Evolutionary conservation across 2,329 filamentous ascomycete genomes (phyloP).

Genomic region (Chaetomiaceae sp.): DNA sequence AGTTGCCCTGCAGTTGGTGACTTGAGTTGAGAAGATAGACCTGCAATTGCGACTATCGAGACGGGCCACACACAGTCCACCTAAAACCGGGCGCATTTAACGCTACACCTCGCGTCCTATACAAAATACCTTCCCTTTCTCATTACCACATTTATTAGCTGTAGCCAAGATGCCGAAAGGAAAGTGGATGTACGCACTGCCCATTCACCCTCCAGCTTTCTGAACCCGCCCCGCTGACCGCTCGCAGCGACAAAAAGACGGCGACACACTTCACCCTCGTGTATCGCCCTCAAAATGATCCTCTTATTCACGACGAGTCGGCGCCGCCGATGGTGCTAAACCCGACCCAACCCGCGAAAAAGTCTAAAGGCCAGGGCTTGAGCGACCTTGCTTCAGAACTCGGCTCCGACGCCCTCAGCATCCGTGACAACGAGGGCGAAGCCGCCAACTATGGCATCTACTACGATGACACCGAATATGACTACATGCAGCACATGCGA

Average conservation of each 20-base stretch:
- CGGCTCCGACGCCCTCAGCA: conserved; percentile 57
- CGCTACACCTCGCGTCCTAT: no score
- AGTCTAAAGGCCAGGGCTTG: conserved; percentile 58
- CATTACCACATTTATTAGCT: not conserved
- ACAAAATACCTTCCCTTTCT: no score
- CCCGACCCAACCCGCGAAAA: conserved; percentile 51
- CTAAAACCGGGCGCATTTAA: no score
- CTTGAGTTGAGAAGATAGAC: no score
- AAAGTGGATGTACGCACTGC: conserved; percentile 61
- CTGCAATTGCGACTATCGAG: no score
- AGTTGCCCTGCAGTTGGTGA: no score
- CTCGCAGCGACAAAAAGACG: conserved; percentile 72
- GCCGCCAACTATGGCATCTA: conserved; percentile 91
- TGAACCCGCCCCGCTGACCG: not conserved
- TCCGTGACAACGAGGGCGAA: conserved; percentile 90
- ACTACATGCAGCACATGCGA: conserved; percentile 98
- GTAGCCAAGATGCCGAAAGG: conserved; percentile 63
- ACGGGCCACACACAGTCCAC: no score
- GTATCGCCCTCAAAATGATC: conserved; percentile 94
- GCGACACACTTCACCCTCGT: conserved; percentile 92
- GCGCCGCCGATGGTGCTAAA: conserved; percentile 90
- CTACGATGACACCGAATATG: conserved; percentile 92
- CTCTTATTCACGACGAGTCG: conserved; percentile 85
- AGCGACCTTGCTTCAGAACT: conserved; percentile 74
- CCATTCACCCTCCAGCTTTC: not conserved